Conservation (phyloP, 148 eudicot species). For the Rhododendron vialii region DNA sequence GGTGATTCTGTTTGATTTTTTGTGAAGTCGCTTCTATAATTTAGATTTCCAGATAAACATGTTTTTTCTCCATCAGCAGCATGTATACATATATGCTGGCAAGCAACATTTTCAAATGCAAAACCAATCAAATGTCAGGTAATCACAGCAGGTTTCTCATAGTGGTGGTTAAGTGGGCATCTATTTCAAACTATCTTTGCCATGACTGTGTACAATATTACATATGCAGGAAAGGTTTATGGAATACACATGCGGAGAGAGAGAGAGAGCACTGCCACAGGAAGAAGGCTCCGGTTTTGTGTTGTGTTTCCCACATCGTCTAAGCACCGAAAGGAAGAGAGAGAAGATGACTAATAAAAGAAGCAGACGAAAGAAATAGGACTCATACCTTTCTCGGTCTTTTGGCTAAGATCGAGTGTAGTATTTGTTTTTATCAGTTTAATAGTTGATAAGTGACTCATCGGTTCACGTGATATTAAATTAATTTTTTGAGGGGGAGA, state of each 20-base stretch:
- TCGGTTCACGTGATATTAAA: constrained; percentile 22
- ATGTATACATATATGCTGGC: not conserved
- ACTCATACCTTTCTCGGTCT: constrained; percentile 51
- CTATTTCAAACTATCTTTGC: not conserved
- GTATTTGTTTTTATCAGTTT: constrained; percentile 55
- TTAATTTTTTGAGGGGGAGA: constrained; percentile 8
- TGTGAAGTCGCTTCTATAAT: not conserved
- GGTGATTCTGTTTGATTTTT: not conserved
- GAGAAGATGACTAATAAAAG: too few species aligned
- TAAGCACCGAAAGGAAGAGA: too few species aligned
- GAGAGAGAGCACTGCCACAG: too few species aligned
- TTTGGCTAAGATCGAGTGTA: constrained; percentile 52
- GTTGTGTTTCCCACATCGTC: too few species aligned
- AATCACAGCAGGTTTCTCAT: not conserved
- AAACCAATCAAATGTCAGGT: not conserved
- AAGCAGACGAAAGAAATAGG: too few species aligned
- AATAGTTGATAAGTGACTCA: constrained; percentile 48
- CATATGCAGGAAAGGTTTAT: not conserved
- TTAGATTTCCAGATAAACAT: not conserved
- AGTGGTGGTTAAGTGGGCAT: not conserved
- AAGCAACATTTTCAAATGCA: not conserved
- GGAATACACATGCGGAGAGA: not conserved
- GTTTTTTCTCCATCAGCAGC: not conserved
- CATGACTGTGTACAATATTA: not conserved
- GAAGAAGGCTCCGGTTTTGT: too few species aligned